phyloP scores from a whole-genome alignment of 345 rosid species.

The Sonneratia caseolaris region DNA sequence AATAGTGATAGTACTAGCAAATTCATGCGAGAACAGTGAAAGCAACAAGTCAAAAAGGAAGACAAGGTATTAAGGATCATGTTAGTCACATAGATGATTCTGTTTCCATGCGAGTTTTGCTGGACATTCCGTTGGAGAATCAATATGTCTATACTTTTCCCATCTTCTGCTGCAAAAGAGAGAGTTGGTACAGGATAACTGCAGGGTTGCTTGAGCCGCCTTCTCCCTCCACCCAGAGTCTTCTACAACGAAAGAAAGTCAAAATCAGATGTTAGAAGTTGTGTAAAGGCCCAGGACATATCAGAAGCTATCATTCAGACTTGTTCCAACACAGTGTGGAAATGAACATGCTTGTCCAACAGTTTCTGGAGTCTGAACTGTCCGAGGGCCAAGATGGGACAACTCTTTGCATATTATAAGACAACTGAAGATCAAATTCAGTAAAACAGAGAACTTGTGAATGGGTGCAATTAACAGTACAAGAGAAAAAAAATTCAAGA shows the following conservation, averaged over 20 bases:
- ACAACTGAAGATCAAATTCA: not conserved
- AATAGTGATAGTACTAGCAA: not conserved
- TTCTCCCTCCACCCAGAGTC: no score
- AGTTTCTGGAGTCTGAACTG: not conserved
- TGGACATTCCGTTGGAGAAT: not conserved
- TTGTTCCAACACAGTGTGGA: not conserved
- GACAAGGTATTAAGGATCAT: not conserved
- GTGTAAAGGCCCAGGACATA: not conserved
- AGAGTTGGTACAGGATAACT: not conserved
- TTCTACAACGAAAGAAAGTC: not conserved
- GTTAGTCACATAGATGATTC: not conserved
- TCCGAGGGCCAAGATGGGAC: not conserved
- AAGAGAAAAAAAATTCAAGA: not conserved
- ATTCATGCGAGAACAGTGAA: not conserved
- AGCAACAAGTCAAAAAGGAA: not conserved
- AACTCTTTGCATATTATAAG: not conserved
- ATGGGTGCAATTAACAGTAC: no score
- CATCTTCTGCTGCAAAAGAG: not conserved
- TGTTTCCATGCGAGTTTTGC: not conserved
- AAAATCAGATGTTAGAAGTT: not conserved
- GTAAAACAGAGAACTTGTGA: not conserved
- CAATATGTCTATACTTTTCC: not conserved
- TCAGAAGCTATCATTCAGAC: not conserved
- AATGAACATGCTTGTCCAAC: not conserved
- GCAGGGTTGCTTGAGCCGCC: not conserved